These are phyloP conservation scores for Oxytropis ochrocephala DNA, from an alignment of 306 rosid species.

Conservation along the genomic window DNA sequence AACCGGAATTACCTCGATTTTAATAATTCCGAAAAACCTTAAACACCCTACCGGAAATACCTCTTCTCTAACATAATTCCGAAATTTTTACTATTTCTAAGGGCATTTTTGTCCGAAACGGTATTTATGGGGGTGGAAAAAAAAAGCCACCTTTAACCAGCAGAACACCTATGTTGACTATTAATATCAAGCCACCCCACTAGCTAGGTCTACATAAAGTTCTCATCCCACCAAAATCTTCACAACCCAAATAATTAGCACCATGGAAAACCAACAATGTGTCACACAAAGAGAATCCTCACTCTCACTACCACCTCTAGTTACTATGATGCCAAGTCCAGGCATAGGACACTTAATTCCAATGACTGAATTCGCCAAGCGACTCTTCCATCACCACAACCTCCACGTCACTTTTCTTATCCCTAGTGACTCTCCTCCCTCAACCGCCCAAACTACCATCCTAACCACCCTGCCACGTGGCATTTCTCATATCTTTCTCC, in stretches of 20 bases:
- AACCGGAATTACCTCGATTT: no score
- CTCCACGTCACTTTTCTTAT: conserved; percentile 42
- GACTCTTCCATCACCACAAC: conserved; percentile 30
- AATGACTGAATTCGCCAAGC: conserved; percentile 56
- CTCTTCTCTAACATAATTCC: no score
- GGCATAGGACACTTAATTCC: conserved; percentile 93
- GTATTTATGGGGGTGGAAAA: no score
- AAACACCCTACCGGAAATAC: no score
- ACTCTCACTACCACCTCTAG: background rate
- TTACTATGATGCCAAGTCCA: conserved; percentile 56
- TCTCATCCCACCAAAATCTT: background rate
- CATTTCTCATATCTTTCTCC: conserved; percentile 29
- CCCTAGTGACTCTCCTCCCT: conserved; percentile 49
- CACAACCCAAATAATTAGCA: background rate
- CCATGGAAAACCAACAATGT: background rate
- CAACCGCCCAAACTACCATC: conserved; percentile 39
- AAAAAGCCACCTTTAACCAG: no score
- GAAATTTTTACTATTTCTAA: no score
- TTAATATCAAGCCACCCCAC: no score
- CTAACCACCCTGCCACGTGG: conserved; percentile 23
- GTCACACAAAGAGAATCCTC: background rate
- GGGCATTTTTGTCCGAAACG: no score
- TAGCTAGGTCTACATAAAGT: background rate
- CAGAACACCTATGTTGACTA: no score
- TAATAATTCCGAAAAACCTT: no score